These are phyloP conservation scores for Psilocybe tampanensis DNA, from an alignment of 768 basidiomycete species.

Conservation along the genomic window DNA sequence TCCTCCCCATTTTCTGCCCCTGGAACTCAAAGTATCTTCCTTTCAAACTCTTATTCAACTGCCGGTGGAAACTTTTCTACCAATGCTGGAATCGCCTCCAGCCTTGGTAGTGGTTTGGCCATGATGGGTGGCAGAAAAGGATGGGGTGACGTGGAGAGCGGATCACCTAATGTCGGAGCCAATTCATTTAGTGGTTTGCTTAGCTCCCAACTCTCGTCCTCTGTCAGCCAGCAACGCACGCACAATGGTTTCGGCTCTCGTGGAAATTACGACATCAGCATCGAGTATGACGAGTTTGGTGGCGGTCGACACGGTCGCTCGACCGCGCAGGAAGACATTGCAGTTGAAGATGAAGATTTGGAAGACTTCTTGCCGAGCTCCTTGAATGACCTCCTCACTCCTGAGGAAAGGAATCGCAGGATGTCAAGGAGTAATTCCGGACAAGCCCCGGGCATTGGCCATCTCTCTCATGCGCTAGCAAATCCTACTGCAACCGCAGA, in stretches of 20 bases:
- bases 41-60: conserved; percentile 30
- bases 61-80: conserved; percentile 5
- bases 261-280: conserved; percentile 36
- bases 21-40: conserved; percentile 59
- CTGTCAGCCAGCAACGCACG: conserved; percentile 23
- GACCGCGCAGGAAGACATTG: conserved; percentile 36
- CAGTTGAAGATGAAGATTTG: conserved; percentile 73
- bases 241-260: conserved; percentile 13
- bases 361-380: conserved; percentile 91
- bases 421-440: conserved; percentile 76
- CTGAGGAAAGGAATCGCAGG: conserved; percentile 80
- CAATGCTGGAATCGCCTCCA: conserved; percentile 60
- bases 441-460: conserved; percentile 25
- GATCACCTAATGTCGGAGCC: conserved; percentile 11
- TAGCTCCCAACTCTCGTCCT: conserved; percentile 23
- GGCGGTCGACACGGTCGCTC: conserved; percentile 15
- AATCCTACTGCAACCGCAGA: conserved; percentile 4
- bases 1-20: conserved; percentile 81
- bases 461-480: conserved; percentile 21
- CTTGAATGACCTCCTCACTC: conserved; percentile 86
- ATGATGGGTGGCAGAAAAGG: conserved; percentile 46
- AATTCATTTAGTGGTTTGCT: conserved; percentile 24
- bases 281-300: conserved; percentile 43
- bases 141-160: conserved; percentile 32
- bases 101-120: conserved; percentile 56